These are phyloP conservation scores for Chamaecrista fasciculata DNA, from an alignment of 306 rosid genomes.

Conservation along the genomic window DNA sequence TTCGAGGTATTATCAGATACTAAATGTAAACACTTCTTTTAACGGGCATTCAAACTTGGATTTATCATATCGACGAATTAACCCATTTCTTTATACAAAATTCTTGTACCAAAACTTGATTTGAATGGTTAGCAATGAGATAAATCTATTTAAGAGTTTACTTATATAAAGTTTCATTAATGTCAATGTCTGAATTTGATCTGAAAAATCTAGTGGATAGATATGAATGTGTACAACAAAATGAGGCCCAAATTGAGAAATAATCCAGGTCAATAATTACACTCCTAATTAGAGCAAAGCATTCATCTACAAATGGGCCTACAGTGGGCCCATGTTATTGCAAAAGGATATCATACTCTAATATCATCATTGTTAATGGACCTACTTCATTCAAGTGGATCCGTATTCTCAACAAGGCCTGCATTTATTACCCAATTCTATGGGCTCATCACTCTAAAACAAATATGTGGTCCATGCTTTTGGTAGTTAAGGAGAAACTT, in stretches of 20 bases:
- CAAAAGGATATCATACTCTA: neutral
- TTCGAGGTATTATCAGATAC: too few species aligned
- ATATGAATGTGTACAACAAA: neutral
- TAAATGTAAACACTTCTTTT: too few species aligned
- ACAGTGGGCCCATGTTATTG: slow-evolving; percentile 21
- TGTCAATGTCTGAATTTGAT: neutral
- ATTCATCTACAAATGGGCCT: neutral
- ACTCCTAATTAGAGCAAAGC: neutral
- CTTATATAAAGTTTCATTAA: slow-evolving; percentile 24
- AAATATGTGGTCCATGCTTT: slow-evolving; percentile 34
- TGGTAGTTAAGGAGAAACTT: neutral
- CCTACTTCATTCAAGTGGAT: slow-evolving; percentile 44
- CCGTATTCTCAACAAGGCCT: slow-evolving; percentile 25
- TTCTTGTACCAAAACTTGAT: too few species aligned
- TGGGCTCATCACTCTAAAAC: slow-evolving; percentile 11
- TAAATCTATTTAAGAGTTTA: slow-evolving; percentile 12
- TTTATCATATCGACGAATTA: too few species aligned
- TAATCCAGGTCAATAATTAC: slow-evolving; percentile 22
- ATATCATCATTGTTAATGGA: slow-evolving; percentile 34
- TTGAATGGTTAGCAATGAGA: slow-evolving; percentile 26
- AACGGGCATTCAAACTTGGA: too few species aligned
- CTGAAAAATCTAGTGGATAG: slow-evolving; percentile 11
- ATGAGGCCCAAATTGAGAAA: slow-evolving; percentile 39
- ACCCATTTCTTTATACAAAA: too few species aligned
- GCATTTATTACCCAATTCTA: slow-evolving; percentile 18